Base-by-base conservation (phyloP, 257 asterid species). In the Pogostemon cablin region DNA sequence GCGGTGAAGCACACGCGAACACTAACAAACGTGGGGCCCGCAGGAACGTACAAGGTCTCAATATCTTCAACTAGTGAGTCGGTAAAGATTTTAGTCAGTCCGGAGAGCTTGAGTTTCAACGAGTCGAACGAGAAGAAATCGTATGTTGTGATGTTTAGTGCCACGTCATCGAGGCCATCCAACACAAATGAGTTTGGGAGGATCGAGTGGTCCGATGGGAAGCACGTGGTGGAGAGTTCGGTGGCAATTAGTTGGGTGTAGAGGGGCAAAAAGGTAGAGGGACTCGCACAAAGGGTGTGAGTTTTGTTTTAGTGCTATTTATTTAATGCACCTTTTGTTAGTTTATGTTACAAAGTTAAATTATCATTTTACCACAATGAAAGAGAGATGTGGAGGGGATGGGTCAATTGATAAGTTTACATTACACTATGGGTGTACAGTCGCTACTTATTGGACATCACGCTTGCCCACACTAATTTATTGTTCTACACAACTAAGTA, bases 141-240 rank as follows among this genome's bases (percentile, higher is more conserved):
- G 2, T 95, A 89, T 59, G 79, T 84, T 0, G 97, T 81, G 60
- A 91, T 88, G 11, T 88, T 95, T 10, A 83, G 58, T 2, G 84
- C 90, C 1, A 65, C 71, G 9, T 47, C 71, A 7, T 47, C 91
- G 2, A 83, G 72, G 92, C 84, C 96, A 7, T 67, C 90, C 7
- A 82, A 75, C 20, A 78, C 89, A 1, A 83, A 84, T 41, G 83
- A 62, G 12, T 91, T 91, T 20, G 98, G 96, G 2, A 78, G 90
- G 59, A 87, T 95, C 35, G 96, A 85, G 71, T 95, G 99, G 99
- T 83, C 96, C 0, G 95, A 91, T 72, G 98, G 93, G 82, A 89
- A 85, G 68, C 96, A 80, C 46, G 85, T 83, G 2, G 98, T 95
- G 44, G 91, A 86, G 58, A 95, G 98, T 79, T 95, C 98, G 0